Evolutionary conservation across 2,329 filamentous ascomycete genomes (phyloP), one percentile per base, ranked within the genome.

Genomic region (Trichoderma pleuroti): DNA sequence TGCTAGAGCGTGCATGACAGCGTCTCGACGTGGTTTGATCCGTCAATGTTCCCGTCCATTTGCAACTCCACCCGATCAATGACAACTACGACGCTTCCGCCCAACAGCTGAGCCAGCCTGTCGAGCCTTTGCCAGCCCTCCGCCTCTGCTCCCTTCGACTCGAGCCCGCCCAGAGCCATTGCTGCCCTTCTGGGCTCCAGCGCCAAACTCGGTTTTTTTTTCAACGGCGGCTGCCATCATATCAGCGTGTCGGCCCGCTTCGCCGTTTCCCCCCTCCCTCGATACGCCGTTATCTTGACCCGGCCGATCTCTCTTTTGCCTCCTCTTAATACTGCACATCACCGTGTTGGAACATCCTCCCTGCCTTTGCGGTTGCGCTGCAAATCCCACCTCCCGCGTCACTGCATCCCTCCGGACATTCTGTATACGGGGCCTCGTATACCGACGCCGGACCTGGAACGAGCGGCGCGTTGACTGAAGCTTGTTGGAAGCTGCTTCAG

Each of bases 401-500:
- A 28, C 49, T 21, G 59, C 39, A 52, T 49, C 28, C 65, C 56
- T 46, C 64, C 54, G 46, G 28, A 32, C 7, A 11, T 34, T 34
- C 52, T 42, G 52, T 57, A 59, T 67, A 42, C 24, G 42, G 36
- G 36, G 70, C 59, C 46, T 26, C 26, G 34, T 62, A 39, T 28
- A 62, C 60, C 28, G 28, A 59, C 24, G 46, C 63, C 68, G 46
- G 71, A 71, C 72, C 71, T 70, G 70, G 72, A 68, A 70, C 73
- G 70, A 74, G 70, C 61, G 71, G 72, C 71, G 72, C 66, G 73
- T 68, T 73, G 72, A 68, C 70, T 72, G 72, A 70, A 70, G 74
- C 71, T 73, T 61, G 60, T 59, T 46, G 68, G 30, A 66, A 72
- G 74, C 74, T 75, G 74, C 74, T 75, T 70, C 68, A 70, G 73